Evolutionary conservation across 2,329 filamentous ascomycete species (phyloP), one percentile per base, ranked within the genome.

Genomic region (Alternaria solani): DNA sequence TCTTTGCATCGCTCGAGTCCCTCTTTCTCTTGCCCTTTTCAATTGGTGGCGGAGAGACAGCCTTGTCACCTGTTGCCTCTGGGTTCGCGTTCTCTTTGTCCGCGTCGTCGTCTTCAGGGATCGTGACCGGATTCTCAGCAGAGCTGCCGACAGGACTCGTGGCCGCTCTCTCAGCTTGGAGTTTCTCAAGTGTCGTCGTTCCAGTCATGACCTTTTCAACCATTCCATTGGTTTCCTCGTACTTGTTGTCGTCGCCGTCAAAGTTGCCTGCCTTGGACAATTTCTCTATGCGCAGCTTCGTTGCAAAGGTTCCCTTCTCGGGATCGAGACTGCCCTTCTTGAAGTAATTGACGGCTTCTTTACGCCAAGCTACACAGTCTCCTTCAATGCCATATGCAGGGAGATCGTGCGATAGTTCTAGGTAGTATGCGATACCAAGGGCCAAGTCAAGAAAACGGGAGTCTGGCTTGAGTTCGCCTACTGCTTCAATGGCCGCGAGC

Each of bases 371-470:
- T 4, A 64, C 38, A 26, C 23, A 53, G 2, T 64, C 55, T 11
- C 57, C 66, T n/a, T 68, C 65, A 36, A 71, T 64, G 9, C 67
- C 66, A n/a, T 62, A 66, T 1, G 44, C 57, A 4, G 52, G 51
- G 12, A 70, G 44, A 23, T 66, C 58, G 23, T 65, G 38, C 14
- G 57, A 51, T 28, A 58, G 11, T 6, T 62, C 57, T 0, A 72
- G 32, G 30, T 61, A 70, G 18, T 58, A 62, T 14, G 52, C 59
- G 23, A 70, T 67, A 20, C 70, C 63, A 4, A 72, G 59, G 3
- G 66, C 7, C 7, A 73, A 44, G 38, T 69, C 70, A 2, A 64
- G 57, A 26, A 67, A 66, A 18, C 61, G 55, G 6, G 69, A 66
- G 11, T 68, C 60, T 5, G 59, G 53, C 25, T 67, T 67, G 25